Conservation (phyloP, 257 asterid species). For the Forsythia suspensa region DNA sequence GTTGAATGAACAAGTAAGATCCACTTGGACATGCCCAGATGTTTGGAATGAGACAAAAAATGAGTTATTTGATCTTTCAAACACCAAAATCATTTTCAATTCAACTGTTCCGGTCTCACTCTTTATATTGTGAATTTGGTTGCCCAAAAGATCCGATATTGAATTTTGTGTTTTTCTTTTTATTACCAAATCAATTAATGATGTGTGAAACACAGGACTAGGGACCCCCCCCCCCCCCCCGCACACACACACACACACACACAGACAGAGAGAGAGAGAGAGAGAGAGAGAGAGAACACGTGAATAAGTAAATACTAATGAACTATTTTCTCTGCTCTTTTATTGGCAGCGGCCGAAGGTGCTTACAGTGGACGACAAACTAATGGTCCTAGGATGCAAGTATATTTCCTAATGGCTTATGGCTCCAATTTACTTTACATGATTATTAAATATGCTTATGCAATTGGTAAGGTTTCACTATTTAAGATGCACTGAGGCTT, state of each 20-base stretch:
- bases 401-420: slow-evolving; percentile 35
- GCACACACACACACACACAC: background rate
- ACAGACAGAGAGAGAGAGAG: no score
- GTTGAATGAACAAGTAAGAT: background rate
- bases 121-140: background rate
- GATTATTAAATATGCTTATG: background rate
- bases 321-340: slow-evolving; percentile 21
- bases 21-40: background rate
- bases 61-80: background rate
- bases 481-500: slow-evolving; percentile 15
- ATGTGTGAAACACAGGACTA: background rate
- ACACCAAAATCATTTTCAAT: background rate
- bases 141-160: no score
- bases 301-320: background rate
- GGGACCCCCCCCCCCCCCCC: background rate
- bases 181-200: background rate
- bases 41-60: background rate
- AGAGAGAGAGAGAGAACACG: background rate
- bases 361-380: slow-evolving; percentile 85
- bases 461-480: slow-evolving; percentile 11
- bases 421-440: slow-evolving; percentile 23
- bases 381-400: slow-evolving; percentile 88
- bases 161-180: background rate
- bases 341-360: slow-evolving; percentile 74
- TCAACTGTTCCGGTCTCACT: background rate